Conservation (phyloP, 2,329 filamentous ascomycete species). For the Colletotrichum somersetense region DNA sequence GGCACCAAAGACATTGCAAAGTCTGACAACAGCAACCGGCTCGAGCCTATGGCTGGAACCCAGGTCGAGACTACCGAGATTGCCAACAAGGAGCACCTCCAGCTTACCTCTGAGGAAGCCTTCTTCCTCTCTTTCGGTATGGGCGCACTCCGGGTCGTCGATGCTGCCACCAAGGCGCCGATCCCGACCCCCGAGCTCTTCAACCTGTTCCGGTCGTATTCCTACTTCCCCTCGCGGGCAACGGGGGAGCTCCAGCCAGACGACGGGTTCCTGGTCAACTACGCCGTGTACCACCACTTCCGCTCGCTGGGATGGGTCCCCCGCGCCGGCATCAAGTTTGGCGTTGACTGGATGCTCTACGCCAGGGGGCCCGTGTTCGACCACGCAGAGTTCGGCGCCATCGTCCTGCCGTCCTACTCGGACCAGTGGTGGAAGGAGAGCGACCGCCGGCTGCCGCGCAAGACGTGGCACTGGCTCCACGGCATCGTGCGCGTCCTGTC, state of each 20-base stretch:
- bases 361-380: slow-evolving; percentile 92
- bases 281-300: slow-evolving; percentile 95
- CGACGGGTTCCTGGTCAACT: slow-evolving; percentile 87
- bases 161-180: slow-evolving; percentile 58
- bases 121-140: slow-evolving; percentile 90
- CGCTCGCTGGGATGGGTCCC: slow-evolving; percentile 95
- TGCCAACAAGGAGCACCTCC: slow-evolving; percentile 82
- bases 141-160: slow-evolving; percentile 76
- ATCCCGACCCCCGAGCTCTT: slow-evolving; percentile 72
- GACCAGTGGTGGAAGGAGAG: slow-evolving; percentile 77
- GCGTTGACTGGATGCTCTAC: slow-evolving; percentile 94
- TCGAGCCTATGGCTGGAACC: background rate
- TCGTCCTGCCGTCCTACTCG: slow-evolving; percentile 86
- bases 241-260: slow-evolving; percentile 72
- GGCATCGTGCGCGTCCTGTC: slow-evolving; percentile 89
- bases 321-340: slow-evolving; percentile 92
- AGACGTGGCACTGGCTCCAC: slow-evolving; percentile 87
- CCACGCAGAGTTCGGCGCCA: slow-evolving; percentile 91
- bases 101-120: slow-evolving; percentile 89
- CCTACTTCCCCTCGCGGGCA: slow-evolving; percentile 73
- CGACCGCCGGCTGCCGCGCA: slow-evolving; percentile 62
- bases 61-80: slow-evolving; percentile 46
- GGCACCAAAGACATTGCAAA: slow-evolving; percentile 1
- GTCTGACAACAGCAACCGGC: background rate
- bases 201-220: slow-evolving; percentile 75